Base-by-base conservation (phyloP, 257 asterid genomes). In the Petunia axillaris region DNA sequence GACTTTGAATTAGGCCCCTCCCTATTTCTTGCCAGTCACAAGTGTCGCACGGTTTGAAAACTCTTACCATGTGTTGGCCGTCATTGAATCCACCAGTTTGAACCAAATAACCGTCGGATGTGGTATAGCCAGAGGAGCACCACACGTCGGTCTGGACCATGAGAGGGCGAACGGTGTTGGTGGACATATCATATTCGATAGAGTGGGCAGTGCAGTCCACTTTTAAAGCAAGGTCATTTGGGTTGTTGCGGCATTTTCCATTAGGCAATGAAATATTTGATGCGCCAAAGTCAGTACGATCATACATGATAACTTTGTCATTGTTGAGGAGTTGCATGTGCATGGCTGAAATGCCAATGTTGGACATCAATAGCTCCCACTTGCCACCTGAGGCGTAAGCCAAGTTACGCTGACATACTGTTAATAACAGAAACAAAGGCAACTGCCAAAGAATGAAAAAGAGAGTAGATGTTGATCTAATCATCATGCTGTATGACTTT, bases 151-250 rank as follows among this genome's bases (percentile, higher is more conserved):
- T 86, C 13, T n/a, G 83, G 62, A 90, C 87, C 13, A 5, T 86
- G 38, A 89, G 88, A 1, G 93, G 91, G 3, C 89, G 85, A 3
- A 81, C 4, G 37, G 89, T 41, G 77, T 88, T 90, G 0, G 79
- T 1, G 6, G 59, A 62, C 50, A 88, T 88, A 38, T 88, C 88
- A 73, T 88, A 88, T 25, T 88, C 90, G 1, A 90, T 88, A 0
- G 93, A 90, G 70, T 90, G 93, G 0, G 93, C 90, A 1, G 91
- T 88, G 81, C 93, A 90, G 54, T 90, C 91, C 1, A 15, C 2
- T 54, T 64, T 77, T 2, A 85, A 2, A 0, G 66, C 85, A 2
- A 2, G 6, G 36, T 89, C 91, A 0, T 54, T 43, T 0, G 90
- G 82, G 77, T 85, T 80, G 10, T 70, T 1, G 40, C 91, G 83